Evolutionary conservation across 768 basidiomycete species (phyloP).

Genomic region (Suillus alpinus): DNA sequence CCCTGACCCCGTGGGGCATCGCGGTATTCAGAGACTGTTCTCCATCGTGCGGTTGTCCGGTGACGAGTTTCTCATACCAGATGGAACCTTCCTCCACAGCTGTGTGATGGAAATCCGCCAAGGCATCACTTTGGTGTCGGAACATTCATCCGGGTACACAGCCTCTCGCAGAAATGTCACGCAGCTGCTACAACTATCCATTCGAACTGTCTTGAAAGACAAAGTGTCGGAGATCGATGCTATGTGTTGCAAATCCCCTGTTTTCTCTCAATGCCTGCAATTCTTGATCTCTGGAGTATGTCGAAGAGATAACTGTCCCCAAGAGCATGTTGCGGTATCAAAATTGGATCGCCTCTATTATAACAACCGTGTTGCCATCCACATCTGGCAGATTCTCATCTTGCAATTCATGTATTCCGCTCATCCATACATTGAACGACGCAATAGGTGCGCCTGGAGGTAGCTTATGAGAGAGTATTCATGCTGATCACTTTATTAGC

Average conservation of each 20-base stretch:
- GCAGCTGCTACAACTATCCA: slow-evolving; percentile 16
- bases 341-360: slow-evolving; percentile 33
- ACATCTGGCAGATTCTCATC: slow-evolving; percentile 50
- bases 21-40: slow-evolving; percentile 32
- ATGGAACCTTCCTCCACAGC: not conserved
- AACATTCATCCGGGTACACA: not conserved
- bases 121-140: not conserved
- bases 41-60: slow-evolving; percentile 27
- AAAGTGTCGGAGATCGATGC: slow-evolving; percentile 33
- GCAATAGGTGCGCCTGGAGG: slow-evolving; percentile 9
- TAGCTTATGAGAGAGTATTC: not conserved
- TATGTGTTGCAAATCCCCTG: slow-evolving; percentile 25
- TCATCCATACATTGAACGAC: not conserved
- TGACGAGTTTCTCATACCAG: slow-evolving; percentile 12
- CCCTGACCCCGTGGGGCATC: slow-evolving; percentile 24
- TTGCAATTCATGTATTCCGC: slow-evolving; percentile 32
- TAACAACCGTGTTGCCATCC: slow-evolving; percentile 40
- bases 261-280: slow-evolving; percentile 40
- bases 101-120: not conserved
- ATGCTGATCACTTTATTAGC: not conserved
- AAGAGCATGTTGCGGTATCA: slow-evolving; percentile 32
- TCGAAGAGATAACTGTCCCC: slow-evolving; percentile 29
- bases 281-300: slow-evolving; percentile 34
- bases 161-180: slow-evolving; percentile 22
- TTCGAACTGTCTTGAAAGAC: slow-evolving; percentile 27